phyloP scores from a whole-genome alignment of 2,329 filamentous ascomycete species.

The Aureobasidium melanogenum region DNA sequence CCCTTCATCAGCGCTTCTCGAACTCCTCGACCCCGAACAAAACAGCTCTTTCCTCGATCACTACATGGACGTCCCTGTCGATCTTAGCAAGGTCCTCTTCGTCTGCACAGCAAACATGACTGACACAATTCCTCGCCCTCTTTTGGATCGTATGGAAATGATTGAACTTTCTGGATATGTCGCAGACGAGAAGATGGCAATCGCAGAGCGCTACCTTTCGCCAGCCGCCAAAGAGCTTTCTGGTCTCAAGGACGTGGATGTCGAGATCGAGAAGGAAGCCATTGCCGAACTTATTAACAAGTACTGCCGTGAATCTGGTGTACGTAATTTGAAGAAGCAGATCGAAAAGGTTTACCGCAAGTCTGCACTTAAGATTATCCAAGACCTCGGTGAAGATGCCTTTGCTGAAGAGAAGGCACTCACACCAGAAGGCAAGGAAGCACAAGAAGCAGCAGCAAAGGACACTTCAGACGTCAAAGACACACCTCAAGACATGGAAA shows the following conservation, averaged over 20 bases:
- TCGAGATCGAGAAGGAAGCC: slow-evolving; percentile 75
- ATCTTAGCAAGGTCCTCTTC: slow-evolving; percentile 94
- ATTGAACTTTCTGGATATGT: slow-evolving; percentile 96
- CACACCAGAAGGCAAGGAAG: slow-evolving; percentile 77
- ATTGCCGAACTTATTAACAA: slow-evolving; percentile 97
- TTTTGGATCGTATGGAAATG: slow-evolving; percentile 95
- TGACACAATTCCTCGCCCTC: slow-evolving; percentile 87
- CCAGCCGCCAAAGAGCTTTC: slow-evolving; percentile 92
- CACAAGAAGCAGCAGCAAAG: slow-evolving; percentile 61
- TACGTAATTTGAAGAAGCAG: slow-evolving; percentile 97
- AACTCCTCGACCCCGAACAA: slow-evolving; percentile 91
- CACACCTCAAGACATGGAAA: slow-evolving; percentile 46
- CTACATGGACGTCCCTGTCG: slow-evolving; percentile 96
- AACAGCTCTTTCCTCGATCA: slow-evolving; percentile 97
- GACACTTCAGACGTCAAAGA: slow-evolving; percentile 56
- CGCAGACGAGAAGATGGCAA: slow-evolving; percentile 97
- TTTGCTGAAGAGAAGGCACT: slow-evolving; percentile 66
- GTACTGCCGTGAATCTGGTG: slow-evolving; percentile 94
- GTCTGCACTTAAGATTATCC: slow-evolving; percentile 92
- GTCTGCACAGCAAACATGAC: slow-evolving; percentile 99
- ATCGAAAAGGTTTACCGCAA: slow-evolving; percentile 99
- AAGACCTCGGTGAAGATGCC: slow-evolving; percentile 79
- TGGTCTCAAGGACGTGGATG: slow-evolving; percentile 81
- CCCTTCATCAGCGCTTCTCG: slow-evolving; percentile 85
- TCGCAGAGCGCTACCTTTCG: slow-evolving; percentile 84